Conservation (phyloP, 1,284 basidiomycete genomes). For the Tylopilus sp. region DNA sequence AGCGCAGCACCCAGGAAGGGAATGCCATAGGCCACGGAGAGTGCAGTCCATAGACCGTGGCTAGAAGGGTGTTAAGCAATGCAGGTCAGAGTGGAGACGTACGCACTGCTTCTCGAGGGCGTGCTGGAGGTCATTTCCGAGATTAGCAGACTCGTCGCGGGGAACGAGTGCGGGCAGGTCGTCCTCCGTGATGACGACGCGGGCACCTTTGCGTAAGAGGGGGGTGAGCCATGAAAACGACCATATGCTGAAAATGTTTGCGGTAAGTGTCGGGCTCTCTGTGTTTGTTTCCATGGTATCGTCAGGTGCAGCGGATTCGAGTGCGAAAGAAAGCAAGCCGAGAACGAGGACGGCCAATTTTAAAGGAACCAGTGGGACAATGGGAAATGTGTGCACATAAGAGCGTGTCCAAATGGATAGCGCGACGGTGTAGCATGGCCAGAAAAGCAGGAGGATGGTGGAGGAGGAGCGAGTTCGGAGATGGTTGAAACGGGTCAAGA, state of each 20-base stretch:
- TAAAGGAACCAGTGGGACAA: slow-evolving; percentile 41
- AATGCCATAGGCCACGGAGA: slow-evolving; percentile 74
- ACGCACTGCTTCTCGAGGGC: slow-evolving; percentile 59
- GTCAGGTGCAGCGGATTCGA: slow-evolving; percentile 75
- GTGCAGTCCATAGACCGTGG: slow-evolving; percentile 60
- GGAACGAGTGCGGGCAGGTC: slow-evolving; percentile 69
- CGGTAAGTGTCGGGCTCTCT: slow-evolving; percentile 72
- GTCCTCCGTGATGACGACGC: slow-evolving; percentile 64
- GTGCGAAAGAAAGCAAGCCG: slow-evolving; percentile 53
- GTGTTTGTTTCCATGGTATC: slow-evolving; percentile 43
- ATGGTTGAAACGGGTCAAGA: slow-evolving; percentile 69
- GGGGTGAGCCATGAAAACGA: slow-evolving; percentile 78
- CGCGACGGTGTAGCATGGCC: slow-evolving; percentile 64
- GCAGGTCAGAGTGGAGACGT: not conserved
- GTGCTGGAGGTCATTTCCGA: slow-evolving; percentile 60
- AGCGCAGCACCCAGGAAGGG: slow-evolving; percentile 66
- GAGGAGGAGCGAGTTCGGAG: slow-evolving; percentile 75
- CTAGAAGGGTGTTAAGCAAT: slow-evolving; percentile 14
- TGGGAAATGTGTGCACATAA: slow-evolving; percentile 17
- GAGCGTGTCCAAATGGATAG: slow-evolving; percentile 65
- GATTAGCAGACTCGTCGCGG: slow-evolving; percentile 66
- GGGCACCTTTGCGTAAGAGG: slow-evolving; percentile 66
- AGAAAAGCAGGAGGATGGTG: slow-evolving; percentile 75
- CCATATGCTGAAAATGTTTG: slow-evolving; percentile 80
- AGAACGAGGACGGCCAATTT: slow-evolving; percentile 47